Conservation (phyloP, 139 green algal species). For the Chlorella sorokiniana region DNA sequence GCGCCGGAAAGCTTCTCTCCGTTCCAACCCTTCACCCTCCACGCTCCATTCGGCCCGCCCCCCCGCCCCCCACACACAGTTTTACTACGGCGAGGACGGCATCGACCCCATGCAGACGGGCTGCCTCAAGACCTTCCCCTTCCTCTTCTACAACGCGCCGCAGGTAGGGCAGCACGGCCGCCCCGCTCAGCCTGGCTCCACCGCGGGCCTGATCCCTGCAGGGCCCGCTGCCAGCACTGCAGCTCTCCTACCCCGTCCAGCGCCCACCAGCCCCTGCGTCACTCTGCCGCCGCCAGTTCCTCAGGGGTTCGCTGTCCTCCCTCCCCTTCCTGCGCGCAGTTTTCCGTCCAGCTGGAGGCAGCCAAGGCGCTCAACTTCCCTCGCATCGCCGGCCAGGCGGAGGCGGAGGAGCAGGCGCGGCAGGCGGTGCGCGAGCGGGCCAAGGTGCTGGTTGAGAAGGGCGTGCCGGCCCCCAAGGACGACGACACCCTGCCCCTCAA, state of each 20-base stretch:
- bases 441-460: slow-evolving; percentile 34
- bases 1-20: too few species aligned
- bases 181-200: background rate
- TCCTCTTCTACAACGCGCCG: slow-evolving; percentile 66
- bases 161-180: too few species aligned
- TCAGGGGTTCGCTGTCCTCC: too few species aligned
- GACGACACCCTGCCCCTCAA: slow-evolving; percentile 40
- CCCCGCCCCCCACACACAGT: too few species aligned
- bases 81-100: slow-evolving; percentile 95
- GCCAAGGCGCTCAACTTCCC: slow-evolving; percentile 24
- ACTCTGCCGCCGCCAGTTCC: too few species aligned
- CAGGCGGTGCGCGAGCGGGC: slow-evolving; percentile 17
- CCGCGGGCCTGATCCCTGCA: too few species aligned
- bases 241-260: background rate
- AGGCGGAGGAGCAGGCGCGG: slow-evolving; percentile 25
- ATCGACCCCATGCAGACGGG: slow-evolving; percentile 74
- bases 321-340: slow-evolving; percentile 11
- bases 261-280: background rate
- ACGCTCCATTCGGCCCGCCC: too few species aligned
- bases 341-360: slow-evolving; percentile 42
- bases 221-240: background rate
- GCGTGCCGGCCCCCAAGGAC: slow-evolving; percentile 12
- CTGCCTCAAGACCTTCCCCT: slow-evolving; percentile 84
- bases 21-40: too few species aligned
- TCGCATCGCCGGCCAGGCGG: slow-evolving; percentile 2